phyloP scores from a whole-genome alignment of 2,329 filamentous ascomycete species.

The Colletotrichum sp. region DNA sequence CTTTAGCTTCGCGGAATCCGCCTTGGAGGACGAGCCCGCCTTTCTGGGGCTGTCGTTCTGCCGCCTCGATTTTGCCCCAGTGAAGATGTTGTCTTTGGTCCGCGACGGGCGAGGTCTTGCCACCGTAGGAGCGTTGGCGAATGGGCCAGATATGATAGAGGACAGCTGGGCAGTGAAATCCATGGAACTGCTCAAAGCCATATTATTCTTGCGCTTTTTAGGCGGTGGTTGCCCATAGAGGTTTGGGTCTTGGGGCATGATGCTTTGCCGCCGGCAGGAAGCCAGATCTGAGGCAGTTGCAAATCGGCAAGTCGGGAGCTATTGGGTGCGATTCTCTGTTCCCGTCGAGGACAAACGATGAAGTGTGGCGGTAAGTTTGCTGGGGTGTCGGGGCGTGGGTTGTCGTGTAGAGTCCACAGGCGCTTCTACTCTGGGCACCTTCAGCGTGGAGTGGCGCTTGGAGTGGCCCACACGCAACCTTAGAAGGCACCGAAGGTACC shows the following conservation, averaged over 20 bases:
- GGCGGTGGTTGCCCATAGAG: conserved; percentile 79
- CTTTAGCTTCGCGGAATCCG: conserved; percentile 45
- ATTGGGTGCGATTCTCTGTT: not conserved
- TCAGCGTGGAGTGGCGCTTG: not conserved
- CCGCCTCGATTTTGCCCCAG: conserved; percentile 43
- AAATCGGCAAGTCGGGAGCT: not conserved
- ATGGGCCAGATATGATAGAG: conserved; percentile 68
- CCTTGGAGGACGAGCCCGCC: conserved; percentile 50
- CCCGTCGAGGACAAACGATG: not conserved
- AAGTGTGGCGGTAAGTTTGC: not conserved
- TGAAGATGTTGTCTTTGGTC: conserved; percentile 73
- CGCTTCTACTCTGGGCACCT: not conserved
- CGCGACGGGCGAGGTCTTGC: conserved; percentile 57
- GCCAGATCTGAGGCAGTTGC: not conserved
- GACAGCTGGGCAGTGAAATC: conserved; percentile 90
- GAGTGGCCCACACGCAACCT: not conserved
- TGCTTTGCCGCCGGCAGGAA: not conserved
- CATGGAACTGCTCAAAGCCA: conserved; percentile 74
- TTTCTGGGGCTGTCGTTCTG: conserved; percentile 39
- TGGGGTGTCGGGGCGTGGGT: not conserved
- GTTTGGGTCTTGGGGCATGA: conserved; percentile 67
- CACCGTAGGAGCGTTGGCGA: conserved; percentile 44
- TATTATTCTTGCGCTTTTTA: conserved; percentile 73
- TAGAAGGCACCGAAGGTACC: too few relatives aligned
- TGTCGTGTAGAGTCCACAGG: not conserved